Evolutionary conservation across 176 grass and related monocot species (phyloP).

Genomic region (Musa itinerans): DNA sequence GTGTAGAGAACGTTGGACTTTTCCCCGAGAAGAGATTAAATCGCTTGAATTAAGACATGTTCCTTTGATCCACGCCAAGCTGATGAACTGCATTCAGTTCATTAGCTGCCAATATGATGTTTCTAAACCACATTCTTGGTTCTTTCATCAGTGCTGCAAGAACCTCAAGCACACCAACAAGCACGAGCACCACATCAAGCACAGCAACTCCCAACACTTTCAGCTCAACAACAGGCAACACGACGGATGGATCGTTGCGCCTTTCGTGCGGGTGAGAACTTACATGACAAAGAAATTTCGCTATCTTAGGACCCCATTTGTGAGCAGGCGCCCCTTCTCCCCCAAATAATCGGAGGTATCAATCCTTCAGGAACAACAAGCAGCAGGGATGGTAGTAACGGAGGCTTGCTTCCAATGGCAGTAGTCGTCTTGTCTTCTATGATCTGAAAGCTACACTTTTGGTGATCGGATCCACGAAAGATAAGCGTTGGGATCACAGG

Average conservation of each 20-base stretch:
- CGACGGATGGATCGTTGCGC: not conserved
- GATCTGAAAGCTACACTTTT: not conserved
- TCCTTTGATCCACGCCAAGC: too few species aligned
- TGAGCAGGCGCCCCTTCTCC: too few species aligned
- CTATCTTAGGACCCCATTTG: too few species aligned
- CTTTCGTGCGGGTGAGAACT: too few species aligned
- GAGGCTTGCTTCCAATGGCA: conserved; percentile 2
- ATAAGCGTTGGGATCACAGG: not conserved
- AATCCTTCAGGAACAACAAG: not conserved
- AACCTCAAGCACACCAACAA: conserved; percentile 2
- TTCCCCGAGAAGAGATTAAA: not conserved
- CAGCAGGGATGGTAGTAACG: not conserved
- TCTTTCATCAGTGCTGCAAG: conserved; percentile 3
- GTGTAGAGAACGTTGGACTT: not conserved
- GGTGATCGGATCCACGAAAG: not conserved
- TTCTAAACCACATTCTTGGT: not conserved
- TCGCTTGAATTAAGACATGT: not conserved
- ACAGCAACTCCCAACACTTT: not conserved
- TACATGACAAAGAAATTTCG: not conserved
- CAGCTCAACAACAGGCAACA: not conserved
- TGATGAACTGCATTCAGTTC: not conserved
- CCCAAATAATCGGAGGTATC: conserved; percentile 2
- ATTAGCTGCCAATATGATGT: not conserved
- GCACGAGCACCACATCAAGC: not conserved
- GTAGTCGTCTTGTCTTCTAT: not conserved